Evolutionary conservation across 202 grass and related monocot genomes (phyloP).

Genomic region (Schoenoplectus tabernaemontani): DNA sequence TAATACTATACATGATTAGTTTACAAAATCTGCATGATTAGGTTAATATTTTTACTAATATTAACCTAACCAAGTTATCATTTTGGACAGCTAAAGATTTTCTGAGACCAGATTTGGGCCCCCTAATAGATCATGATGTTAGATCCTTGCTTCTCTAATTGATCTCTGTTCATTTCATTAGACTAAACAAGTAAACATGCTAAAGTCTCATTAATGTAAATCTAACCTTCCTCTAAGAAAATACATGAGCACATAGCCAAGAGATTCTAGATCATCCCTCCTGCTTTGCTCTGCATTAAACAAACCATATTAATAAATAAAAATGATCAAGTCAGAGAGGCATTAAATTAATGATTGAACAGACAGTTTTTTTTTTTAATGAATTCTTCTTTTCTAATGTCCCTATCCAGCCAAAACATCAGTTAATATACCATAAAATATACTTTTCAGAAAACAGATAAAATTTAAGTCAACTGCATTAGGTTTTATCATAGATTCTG

Average conservation of each 20-base stretch:
- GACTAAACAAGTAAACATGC: background rate
- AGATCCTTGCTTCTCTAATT: background rate
- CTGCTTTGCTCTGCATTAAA: conserved; percentile 87
- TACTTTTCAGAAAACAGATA: background rate
- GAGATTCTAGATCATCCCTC: conserved; percentile 97
- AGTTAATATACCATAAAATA: background rate
- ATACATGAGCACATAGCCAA: conserved; percentile 91
- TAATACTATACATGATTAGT: too few species aligned
- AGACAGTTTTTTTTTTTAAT: background rate
- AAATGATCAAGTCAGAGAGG: background rate
- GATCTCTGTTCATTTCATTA: background rate
- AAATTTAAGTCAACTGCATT: background rate
- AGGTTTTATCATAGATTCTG: background rate
- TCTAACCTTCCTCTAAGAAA: conserved; percentile 94
- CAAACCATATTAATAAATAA: background rate
- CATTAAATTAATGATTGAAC: background rate
- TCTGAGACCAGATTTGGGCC: background rate
- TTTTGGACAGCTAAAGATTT: background rate
- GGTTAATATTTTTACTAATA: background rate
- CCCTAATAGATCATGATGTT: background rate
- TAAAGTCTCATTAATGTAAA: background rate
- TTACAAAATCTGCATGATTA: too few species aligned
- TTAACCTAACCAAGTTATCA: background rate
- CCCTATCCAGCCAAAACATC: background rate
- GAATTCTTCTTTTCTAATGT: background rate